Base-by-base conservation (phyloP, 306 rosid species). In the Medicago arabica region DNA sequence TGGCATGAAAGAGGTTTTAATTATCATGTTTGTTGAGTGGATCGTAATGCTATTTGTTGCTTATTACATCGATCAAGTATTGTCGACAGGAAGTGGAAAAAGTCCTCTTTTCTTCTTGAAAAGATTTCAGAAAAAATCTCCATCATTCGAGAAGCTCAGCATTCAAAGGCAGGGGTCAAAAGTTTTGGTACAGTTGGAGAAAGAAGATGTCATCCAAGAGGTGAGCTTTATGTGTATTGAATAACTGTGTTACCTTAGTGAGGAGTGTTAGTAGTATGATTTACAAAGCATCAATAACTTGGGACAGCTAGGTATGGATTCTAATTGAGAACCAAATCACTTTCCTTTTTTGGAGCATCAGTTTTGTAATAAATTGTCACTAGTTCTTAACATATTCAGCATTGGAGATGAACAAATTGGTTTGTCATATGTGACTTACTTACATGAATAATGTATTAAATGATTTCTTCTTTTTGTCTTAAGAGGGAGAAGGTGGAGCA, bases 401-500 rank as follows among this genome's bases (percentile, higher is more conserved):
- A 23, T 59, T 59, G 17, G 17, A 6, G 39, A 21, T 58, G 38
- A 21, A 59, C 28, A 9, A 25, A 12, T 59, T 59, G 38, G 65
- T 59, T 13, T 23, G n/a, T 17, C 40, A 59, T 17, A 25, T 2
- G 9, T 31, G 6, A 18, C 41, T 60, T 60, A 28, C 43, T 60
- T 78, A 34, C 50, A 66, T 46, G 67, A 51, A 49, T 49, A 11
- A 67, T 25, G 8, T 72, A 69, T 57, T 78, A 59, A 50, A 23
- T 55, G 54, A 3, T 64, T 50, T 54, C 47, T 62, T 80, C 17
- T 54, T 79, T 72, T 75, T 75, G 64, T 76, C 23, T 79, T 0
- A 87, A 93, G 98, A 86, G 84, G 71, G 97, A 87, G 91, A 94
- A 69, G 86, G 98, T 91, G 59, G 88, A 90, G 74, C 85, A 83